Evolutionary conservation across 2,329 filamentous ascomycete genomes (phyloP).

Genomic region (Claviceps quebecensis): DNA sequence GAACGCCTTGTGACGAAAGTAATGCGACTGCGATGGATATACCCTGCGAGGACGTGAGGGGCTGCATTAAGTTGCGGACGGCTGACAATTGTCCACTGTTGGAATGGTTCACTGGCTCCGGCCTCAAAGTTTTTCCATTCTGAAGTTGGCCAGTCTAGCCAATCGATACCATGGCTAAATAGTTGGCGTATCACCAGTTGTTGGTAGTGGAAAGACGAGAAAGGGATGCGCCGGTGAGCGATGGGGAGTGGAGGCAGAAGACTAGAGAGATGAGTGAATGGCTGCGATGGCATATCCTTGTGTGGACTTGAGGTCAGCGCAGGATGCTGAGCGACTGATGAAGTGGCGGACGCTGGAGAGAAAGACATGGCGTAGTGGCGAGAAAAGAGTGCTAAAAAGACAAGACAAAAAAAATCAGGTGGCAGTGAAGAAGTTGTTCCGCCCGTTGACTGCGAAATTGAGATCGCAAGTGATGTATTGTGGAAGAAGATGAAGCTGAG

Average conservation of each 20-base stretch:
- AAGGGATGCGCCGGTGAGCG: constrained; percentile 13
- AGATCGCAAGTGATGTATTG: constrained; percentile 12
- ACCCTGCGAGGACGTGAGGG: constrained; percentile 25
- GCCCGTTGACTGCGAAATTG: constrained; percentile 5
- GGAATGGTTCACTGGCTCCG: not conserved
- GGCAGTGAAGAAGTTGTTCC: constrained; percentile 1
- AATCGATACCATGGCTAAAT: not conserved
- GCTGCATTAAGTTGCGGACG: constrained; percentile 19
- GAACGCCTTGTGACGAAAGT: constrained; percentile 20
- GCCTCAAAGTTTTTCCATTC: not conserved
- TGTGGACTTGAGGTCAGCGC: not conserved
- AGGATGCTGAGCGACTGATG: not conserved
- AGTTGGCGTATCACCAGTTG: not conserved
- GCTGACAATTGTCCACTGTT: constrained; percentile 2
- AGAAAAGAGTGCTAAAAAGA: constrained; percentile 1
- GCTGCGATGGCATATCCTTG: not conserved
- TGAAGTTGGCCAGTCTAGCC: not conserved
- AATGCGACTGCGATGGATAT: constrained; percentile 28
- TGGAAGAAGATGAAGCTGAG: not conserved
- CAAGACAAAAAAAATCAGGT: constrained; percentile 1
- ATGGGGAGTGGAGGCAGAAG: constrained; percentile 14
- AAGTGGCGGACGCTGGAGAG: not conserved
- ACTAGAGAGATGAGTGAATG: constrained; percentile 2
- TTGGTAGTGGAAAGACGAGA: constrained; percentile 18
- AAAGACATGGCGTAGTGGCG: not conserved